Conservation (phyloP, 306 rosid genomes). For the Cucumis hystrix region DNA sequence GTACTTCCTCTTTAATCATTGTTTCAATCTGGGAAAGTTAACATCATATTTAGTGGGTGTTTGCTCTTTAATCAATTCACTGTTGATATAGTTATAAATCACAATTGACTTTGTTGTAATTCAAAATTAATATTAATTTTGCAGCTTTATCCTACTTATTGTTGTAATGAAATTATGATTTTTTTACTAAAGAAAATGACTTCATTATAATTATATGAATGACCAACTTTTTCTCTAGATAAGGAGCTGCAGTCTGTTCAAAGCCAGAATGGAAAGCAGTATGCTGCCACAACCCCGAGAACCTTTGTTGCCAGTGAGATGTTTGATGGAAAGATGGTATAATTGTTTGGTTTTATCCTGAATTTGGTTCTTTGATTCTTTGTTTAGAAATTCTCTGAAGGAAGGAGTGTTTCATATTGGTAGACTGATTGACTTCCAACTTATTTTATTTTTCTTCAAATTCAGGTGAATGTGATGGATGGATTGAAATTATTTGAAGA, state of each 20-base stretch:
- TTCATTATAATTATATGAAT: neutral
- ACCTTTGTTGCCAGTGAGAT: constrained; percentile 45
- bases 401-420: neutral
- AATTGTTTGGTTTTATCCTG: neutral
- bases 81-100: neutral
- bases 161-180: neutral
- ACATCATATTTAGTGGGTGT: too few species aligned
- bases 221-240: constrained; percentile 25
- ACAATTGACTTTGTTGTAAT: neutral
- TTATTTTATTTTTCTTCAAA: neutral
- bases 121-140: neutral
- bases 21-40: too few species aligned
- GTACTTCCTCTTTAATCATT: neutral
- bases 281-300: constrained; percentile 29
- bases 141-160: neutral
- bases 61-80: too few species aligned
- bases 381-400: neutral
- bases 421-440: neutral
- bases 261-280: constrained; percentile 35
- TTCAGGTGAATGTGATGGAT: constrained; percentile 67
- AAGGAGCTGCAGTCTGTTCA: constrained; percentile 28
- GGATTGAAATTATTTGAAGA: constrained; percentile 69
- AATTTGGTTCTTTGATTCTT: neutral
- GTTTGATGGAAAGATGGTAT: constrained; percentile 65
- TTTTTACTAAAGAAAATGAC: neutral